A percentile compares a stretch with the other conserved stretches of the same genome.
phyloP scores from a whole-genome alignment of 192 early-diverging fungal species.

The Backusella luteola region DNA sequence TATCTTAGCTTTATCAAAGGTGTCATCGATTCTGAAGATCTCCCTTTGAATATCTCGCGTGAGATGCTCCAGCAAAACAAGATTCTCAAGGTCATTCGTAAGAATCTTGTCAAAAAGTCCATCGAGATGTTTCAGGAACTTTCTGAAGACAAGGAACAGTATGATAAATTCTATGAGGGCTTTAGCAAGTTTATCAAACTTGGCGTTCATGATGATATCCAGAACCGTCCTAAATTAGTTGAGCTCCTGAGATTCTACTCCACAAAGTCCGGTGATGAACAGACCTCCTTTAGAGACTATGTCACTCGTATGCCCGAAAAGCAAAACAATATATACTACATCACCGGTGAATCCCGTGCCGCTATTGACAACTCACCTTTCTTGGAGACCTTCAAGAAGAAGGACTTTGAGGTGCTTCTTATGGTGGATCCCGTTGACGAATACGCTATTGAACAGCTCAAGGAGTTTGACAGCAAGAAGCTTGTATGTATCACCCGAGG shows the following conservation, averaged over 20 bases:
- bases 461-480: conserved; percentile 99
- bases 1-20: conserved; percentile 99
- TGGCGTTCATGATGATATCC: conserved; percentile 96
- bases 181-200: conserved; percentile 99
- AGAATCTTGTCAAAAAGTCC: conserved; percentile 99
- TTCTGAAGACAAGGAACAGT: conserved; percentile 98
- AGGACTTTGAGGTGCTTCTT: conserved; percentile 97
- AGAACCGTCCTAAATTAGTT: conserved; percentile 95
- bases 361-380: conserved; percentile 97
- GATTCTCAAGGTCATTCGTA: conserved; percentile 99
- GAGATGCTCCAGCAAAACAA: conserved; percentile 99
- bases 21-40: conserved; percentile 99
- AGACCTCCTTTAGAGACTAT: conserved; percentile 99
- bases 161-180: conserved; percentile 98
- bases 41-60: conserved; percentile 99
- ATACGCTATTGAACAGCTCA: conserved; percentile 96
- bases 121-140: conserved; percentile 98
- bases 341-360: conserved; percentile 93
- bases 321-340: conserved; percentile 99
- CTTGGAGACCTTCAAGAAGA: conserved; percentile 98
- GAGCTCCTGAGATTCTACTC: conserved; percentile 97
- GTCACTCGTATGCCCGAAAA: conserved; percentile 99
- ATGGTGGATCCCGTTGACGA: conserved; percentile 99
- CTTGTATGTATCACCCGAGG: conserved; percentile 97
- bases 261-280: conserved; percentile 97